These are phyloP conservation scores for Ehretia macrophylla DNA, from an alignment of 257 asterid species.

Conservation along the genomic window DNA sequence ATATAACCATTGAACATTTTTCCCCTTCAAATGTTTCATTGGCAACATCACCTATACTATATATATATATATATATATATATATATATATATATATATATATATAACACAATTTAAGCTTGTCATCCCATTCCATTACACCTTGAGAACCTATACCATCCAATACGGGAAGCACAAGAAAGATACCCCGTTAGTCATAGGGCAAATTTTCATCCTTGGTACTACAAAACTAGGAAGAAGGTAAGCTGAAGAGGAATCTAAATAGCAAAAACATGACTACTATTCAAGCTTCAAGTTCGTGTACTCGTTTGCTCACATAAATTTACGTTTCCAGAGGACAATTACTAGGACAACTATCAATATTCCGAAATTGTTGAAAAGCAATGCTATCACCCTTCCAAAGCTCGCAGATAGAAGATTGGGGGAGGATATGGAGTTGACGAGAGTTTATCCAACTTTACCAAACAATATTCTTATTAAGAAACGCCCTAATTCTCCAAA, in stretches of 20 bases:
- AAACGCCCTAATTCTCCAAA: background rate
- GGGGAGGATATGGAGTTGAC: conserved; percentile 4
- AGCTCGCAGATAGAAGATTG: conserved; percentile 3
- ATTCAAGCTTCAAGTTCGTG: conserved; percentile 10
- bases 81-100: too few species aligned
- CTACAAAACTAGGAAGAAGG: too few species aligned
- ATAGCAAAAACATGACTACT: conserved; percentile 10
- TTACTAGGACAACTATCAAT: conserved; percentile 7
- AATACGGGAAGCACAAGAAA: background rate
- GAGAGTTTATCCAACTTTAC: background rate
- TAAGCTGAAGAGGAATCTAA: too few species aligned
- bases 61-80: too few species aligned
- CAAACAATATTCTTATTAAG: background rate
- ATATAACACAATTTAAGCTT: too few species aligned
- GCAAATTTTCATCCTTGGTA: too few species aligned
- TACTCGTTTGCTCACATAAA: background rate
- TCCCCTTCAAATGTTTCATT: too few species aligned
- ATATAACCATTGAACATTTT: too few species aligned
- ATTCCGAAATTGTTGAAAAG: conserved; percentile 1
- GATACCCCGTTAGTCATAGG: background rate
- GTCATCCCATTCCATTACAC: too few species aligned
- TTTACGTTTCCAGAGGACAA: background rate
- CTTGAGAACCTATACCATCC: background rate
- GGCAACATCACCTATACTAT: too few species aligned
- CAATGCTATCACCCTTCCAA: conserved; percentile 7